These are phyloP conservation scores for Eragrostis nindensis DNA, from an alignment of 176 grass and related monocot genomes.

Conservation along the genomic window DNA sequence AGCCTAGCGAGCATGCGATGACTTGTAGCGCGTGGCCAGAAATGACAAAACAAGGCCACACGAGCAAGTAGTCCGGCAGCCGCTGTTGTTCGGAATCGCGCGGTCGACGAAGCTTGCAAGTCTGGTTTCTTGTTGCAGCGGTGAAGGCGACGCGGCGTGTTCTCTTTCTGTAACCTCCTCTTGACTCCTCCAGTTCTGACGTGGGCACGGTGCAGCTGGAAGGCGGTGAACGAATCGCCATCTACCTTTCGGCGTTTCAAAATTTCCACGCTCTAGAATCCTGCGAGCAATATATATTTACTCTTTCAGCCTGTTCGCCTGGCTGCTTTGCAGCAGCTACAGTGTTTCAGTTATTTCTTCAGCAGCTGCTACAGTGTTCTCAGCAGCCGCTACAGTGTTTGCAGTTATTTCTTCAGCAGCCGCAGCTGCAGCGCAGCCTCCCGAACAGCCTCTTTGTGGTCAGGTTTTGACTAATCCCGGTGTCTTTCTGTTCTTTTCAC, in stretches of 20 bases:
- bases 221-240: slow-evolving; percentile 36
- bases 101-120: background rate
- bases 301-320: too few relatives aligned
- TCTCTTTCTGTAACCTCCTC: background rate
- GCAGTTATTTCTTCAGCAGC: too few relatives aligned
- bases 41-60: background rate
- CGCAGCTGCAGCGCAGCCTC: too few relatives aligned
- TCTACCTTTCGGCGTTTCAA: background rate
- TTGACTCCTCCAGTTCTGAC: background rate
- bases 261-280: background rate
- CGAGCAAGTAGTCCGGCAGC: background rate
- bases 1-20: background rate
- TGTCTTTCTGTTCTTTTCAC: background rate
- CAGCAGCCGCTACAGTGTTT: too few relatives aligned
- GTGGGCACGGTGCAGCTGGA: background rate
- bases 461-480: background rate
- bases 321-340: too few relatives aligned
- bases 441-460: background rate
- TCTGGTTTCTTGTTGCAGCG: slow-evolving; percentile 20
- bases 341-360: too few relatives aligned
- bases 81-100: background rate
- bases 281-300: background rate
- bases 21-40: background rate
- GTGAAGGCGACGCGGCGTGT: background rate
- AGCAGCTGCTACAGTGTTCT: too few relatives aligned